Conservation (phyloP, 2,329 filamentous ascomycete genomes). For the Diaporthe sp. region DNA sequence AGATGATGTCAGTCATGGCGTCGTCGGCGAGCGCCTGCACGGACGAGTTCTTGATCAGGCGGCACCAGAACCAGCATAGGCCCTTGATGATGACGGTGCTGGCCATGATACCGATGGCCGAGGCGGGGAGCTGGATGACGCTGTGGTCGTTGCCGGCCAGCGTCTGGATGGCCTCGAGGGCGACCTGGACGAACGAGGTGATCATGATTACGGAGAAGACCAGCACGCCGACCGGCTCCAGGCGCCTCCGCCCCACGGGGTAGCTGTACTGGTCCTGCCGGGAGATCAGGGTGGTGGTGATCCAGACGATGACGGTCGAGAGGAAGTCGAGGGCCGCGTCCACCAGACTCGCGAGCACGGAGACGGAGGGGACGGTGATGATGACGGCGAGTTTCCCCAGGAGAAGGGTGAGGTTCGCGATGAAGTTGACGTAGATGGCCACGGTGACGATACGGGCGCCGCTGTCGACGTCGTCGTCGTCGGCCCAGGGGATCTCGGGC, state of each 20-base stretch:
- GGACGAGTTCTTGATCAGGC: conserved; percentile 85
- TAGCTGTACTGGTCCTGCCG: conserved; percentile 81
- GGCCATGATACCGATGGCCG: conserved; percentile 85
- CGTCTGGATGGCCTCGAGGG: conserved; percentile 76
- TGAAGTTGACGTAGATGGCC: conserved; percentile 88
- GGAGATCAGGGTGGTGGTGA: conserved; percentile 80
- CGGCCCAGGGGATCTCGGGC: conserved; percentile 77
- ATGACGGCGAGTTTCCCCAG: conserved; percentile 84
- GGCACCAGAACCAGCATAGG: conserved; percentile 88
- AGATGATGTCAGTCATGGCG: conserved; percentile 74
- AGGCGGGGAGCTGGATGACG: conserved; percentile 79
- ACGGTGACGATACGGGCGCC: conserved; percentile 83
- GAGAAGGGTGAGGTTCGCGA: conserved; percentile 82
- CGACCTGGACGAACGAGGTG: conserved; percentile 85
- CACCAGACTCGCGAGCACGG: conserved; percentile 83
- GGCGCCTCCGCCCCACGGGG: conserved; percentile 78
- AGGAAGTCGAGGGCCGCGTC: conserved; percentile 86
- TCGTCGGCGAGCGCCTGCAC: conserved; percentile 79
- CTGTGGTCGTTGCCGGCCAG: conserved; percentile 72
- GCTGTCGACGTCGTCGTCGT: conserved; percentile 80
- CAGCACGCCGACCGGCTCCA: conserved; percentile 85
- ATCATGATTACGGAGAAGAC: conserved; percentile 91
- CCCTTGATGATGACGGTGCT: conserved; percentile 86
- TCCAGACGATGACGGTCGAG: conserved; percentile 85
- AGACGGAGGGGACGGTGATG: conserved; percentile 83